Conservation (phyloP, 345 rosid species). For the Citrus reticulata region DNA sequence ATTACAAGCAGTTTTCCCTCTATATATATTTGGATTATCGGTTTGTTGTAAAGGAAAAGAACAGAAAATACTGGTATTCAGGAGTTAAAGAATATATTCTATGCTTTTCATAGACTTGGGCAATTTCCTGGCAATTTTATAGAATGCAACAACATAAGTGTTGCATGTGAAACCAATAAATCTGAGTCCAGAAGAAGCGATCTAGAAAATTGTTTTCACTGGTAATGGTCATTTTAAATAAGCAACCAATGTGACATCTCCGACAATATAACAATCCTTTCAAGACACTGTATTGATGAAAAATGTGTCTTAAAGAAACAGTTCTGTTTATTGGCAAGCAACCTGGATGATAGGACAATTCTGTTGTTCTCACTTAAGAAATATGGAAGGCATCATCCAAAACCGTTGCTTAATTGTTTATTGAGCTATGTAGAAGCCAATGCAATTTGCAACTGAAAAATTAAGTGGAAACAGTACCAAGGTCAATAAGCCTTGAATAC, state of each 20-base stretch:
- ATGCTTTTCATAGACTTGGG: background rate
- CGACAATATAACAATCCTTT: background rate
- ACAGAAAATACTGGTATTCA: background rate
- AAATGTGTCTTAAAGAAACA: background rate
- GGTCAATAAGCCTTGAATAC: background rate
- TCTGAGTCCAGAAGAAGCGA: background rate
- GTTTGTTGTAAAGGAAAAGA: background rate
- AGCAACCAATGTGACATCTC: background rate
- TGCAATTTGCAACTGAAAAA: background rate
- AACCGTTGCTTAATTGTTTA: background rate
- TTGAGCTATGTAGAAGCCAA: background rate
- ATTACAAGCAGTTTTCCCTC: background rate
- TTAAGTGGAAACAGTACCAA: background rate
- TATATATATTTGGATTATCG: no score
- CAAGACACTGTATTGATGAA: background rate
- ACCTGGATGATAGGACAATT: background rate
- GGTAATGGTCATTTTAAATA: background rate
- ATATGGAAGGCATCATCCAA: background rate
- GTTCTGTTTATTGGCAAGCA: background rate
- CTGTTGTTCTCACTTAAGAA: background rate
- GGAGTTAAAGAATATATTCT: background rate
- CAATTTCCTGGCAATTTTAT: background rate
- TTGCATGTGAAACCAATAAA: background rate
- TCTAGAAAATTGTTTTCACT: background rate
- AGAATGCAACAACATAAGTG: background rate